These are phyloP conservation scores for Trichocladium antarcticum DNA, from an alignment of 495 filamentous ascomycete genomes.

Conservation along the genomic window DNA sequence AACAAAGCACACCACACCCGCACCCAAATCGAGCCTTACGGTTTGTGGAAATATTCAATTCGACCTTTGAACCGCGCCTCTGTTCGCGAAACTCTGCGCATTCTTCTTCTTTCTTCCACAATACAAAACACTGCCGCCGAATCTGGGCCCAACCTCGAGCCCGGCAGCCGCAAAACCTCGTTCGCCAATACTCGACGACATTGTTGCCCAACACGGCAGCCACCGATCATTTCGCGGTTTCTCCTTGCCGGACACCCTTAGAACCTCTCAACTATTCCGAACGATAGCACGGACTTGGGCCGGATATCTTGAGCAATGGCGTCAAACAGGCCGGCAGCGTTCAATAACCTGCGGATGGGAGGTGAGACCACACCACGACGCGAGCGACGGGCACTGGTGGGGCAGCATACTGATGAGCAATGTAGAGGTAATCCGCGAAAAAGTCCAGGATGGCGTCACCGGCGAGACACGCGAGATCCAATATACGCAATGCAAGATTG, in stretches of 20 bases:
- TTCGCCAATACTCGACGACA: conserved; percentile 15
- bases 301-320: conserved; percentile 31
- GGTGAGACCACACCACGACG: conserved; percentile 27
- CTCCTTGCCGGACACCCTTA: conserved; percentile 21
- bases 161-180: conserved; percentile 5
- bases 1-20: conserved; percentile 8
- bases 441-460: conserved; percentile 95
- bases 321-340: conserved; percentile 42
- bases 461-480: conserved; percentile 93
- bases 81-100: background rate
- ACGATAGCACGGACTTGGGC: conserved; percentile 27
- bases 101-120: background rate
- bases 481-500: conserved; percentile 99
- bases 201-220: conserved; percentile 42
- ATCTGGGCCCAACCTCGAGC: conserved; percentile 13
- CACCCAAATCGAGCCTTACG: conserved; percentile 7
- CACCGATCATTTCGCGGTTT: conserved; percentile 21
- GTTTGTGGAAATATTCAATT: conserved; percentile 7
- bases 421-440: conserved; percentile 92
- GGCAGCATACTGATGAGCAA: conserved; percentile 4
- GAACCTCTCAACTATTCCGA: conserved; percentile 10
- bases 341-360: conserved; percentile 45
- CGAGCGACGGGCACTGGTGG: background rate
- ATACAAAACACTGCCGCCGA: conserved; percentile 1
- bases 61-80: conserved; percentile 4